phyloP scores from a whole-genome alignment of 2,329 filamentous ascomycete genomes.

The Talaromyces islandicus region DNA sequence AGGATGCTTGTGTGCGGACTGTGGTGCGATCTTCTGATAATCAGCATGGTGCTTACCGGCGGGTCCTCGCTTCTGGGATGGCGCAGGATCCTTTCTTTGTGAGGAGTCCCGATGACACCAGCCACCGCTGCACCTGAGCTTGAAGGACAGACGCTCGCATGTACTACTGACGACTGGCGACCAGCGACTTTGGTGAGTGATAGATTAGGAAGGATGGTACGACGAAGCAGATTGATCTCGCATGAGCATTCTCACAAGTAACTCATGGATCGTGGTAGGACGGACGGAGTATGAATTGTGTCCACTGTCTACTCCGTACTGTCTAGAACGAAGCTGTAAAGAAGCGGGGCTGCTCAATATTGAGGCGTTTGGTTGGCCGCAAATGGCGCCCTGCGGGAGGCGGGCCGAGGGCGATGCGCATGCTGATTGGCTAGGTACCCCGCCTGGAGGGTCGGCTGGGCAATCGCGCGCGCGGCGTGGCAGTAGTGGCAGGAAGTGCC shows the following conservation, averaged over 20 bases:
- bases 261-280: no score
- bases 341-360: background rate
- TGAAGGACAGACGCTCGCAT: background rate
- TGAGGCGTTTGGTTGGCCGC: background rate
- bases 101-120: background rate
- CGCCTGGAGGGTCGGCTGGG: background rate
- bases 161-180: background rate
- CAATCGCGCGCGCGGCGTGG: conserved; percentile 2
- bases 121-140: background rate
- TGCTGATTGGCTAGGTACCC: background rate
- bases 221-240: background rate
- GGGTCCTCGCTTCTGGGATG: background rate
- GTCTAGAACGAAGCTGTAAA: background rate
- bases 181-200: background rate
- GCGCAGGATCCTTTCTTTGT: background rate
- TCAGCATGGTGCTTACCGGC: background rate
- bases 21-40: background rate
- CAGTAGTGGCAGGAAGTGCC: conserved; percentile 8
- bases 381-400: background rate
- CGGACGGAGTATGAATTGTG: no score
- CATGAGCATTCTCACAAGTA: background rate
- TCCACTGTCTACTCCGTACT: no score
- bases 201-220: background rate
- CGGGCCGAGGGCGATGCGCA: background rate
- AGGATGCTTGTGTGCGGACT: background rate